Base-by-base conservation (phyloP, 148 eudicot genomes). In the Camellia lanceoleosa region DNA sequence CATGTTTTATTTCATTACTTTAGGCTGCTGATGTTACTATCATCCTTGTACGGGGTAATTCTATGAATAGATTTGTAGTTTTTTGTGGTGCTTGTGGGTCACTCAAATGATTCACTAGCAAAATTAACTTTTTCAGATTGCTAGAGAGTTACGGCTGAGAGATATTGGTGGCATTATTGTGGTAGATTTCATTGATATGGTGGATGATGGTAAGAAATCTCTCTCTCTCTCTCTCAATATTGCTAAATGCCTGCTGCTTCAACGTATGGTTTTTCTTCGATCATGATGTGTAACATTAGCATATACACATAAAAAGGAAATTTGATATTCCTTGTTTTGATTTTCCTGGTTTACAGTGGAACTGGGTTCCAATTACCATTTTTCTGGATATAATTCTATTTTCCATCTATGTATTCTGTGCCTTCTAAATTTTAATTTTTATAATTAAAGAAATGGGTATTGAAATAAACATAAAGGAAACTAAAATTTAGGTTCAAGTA, bases 91-190 rank as follows among this genome's bases (percentile, higher is more conserved):
- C 47, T 78, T 14, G 49, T 30, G 6, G 61, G 19, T 41, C 9
- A 23, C 20, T 44, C 44, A 58, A 52, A 23, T 63, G 72, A 78
- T 79, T 79, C 68, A 71, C 74, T 79, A 10, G 61, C 68, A 15
- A 30, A 19, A 30, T 42, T 43, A 20, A 61, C 44, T 76, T 46
- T 86, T 87, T 82, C 90, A 95, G 99, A 93, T 95, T 83, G 99
- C 99, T 73, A 92, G 99, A 82, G 97, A 95, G 83, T 82, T 93
- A 81, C 89, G 97, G 83, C 89, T 95, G 84, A 89, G 99, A 84
- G 97, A 93, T 86, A 89, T 95, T 86, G 99, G 99, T 85, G 99
- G 97, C 78, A 95, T 95, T 76, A 95, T 95, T 64, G 93, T 95
- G 52, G 97, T 95, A 54, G 97, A 95, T 86, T 95, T 95, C 87